Percentiles rank a stretch among this genome's conserved stretches.
Conservation (phyloP, 257 asterid species). For the Solanum chilense region DNA sequence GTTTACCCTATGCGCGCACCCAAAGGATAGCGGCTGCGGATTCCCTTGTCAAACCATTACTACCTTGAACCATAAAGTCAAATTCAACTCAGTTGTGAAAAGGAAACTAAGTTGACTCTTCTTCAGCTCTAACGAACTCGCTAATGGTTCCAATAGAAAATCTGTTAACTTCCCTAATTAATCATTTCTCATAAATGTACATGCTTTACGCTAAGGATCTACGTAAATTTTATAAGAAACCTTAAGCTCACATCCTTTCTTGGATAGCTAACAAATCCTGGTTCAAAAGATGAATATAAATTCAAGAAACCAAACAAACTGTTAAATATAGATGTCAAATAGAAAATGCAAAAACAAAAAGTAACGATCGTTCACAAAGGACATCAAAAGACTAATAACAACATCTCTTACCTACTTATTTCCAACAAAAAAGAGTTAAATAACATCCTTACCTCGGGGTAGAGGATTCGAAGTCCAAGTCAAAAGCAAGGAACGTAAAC, state of each 20-base stretch:
- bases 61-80: background rate
- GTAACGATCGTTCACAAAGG: background rate
- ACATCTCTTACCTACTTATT: background rate
- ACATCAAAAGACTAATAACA: background rate
- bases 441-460: background rate
- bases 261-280: background rate
- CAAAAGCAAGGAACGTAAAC: background rate
- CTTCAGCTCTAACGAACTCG: background rate
- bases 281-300: background rate
- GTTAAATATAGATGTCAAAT: background rate
- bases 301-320: background rate
- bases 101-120: background rate
- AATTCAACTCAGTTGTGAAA: background rate
- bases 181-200: background rate
- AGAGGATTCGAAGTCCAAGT: background rate
- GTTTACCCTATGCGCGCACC: background rate
- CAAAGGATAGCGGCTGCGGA: too few relatives aligned
- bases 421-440: background rate
- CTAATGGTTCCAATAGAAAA: background rate
- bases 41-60: background rate
- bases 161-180: background rate
- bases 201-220: background rate
- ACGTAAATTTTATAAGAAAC: background rate
- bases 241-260: background rate
- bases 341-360: background rate